phyloP scores from a whole-genome alignment of 169 alveolate species.

The Amoebophrya sp. region DNA sequence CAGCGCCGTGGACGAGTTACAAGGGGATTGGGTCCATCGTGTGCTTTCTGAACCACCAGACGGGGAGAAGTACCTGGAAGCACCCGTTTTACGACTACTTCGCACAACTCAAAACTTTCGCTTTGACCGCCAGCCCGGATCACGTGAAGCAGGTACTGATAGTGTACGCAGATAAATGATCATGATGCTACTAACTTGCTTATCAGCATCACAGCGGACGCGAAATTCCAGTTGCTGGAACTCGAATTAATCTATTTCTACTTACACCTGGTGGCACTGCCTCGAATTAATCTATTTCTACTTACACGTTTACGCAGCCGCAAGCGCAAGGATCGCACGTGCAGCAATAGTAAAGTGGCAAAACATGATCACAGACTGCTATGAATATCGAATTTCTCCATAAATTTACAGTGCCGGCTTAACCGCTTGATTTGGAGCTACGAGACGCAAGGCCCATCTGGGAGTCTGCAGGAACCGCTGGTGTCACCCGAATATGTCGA shows the following conservation, averaged over 20 bases:
- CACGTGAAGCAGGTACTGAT: not conserved
- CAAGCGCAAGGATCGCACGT: no score
- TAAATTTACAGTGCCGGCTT: conserved; percentile 1
- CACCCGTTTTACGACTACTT: conserved; percentile 33
- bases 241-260: no score
- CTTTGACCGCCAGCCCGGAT: not conserved
- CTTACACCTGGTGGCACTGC: no score
- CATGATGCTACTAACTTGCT: not conserved
- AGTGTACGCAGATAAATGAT: not conserved
- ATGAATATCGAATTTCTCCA: no score
- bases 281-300: no score
- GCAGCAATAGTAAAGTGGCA: no score
- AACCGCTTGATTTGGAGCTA: conserved; percentile 31
- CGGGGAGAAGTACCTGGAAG: conserved; percentile 20
- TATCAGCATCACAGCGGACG: no score
- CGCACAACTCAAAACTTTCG: not conserved
- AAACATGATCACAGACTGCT: no score
- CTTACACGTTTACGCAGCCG: no score
- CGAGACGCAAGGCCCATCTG: conserved; percentile 27
- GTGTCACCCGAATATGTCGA: not conserved
- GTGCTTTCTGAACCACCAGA: conserved; percentile 20
- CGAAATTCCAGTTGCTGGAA: no score
- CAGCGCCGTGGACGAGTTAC: conserved; percentile 28
- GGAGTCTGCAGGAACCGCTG: conserved; percentile 28
- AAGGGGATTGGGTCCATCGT: conserved; percentile 29